Evolutionary conservation across 495 filamentous ascomycete species (phyloP).

Genomic region (Cairneyella variabilis): DNA sequence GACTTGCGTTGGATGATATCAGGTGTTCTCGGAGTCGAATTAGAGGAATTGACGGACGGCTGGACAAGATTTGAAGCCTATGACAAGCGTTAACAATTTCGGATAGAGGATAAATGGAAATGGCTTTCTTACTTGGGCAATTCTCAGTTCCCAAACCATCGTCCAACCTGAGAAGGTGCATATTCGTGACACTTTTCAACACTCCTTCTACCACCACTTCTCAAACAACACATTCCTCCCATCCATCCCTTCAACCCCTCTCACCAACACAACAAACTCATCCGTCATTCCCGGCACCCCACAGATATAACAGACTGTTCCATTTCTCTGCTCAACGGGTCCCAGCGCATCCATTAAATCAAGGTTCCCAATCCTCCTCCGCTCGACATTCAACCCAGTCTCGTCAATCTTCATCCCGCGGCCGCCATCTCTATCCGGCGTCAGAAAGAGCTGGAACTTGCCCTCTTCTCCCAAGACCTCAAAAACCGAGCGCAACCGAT

Average conservation of each 20-base stretch:
- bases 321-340: conserved; percentile 34
- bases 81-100: not conserved
- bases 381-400: conserved; percentile 31
- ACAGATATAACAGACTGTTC: conserved; percentile 71
- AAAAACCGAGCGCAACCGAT: conserved; percentile 36
- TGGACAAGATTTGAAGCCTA: not conserved
- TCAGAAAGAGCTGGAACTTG: conserved; percentile 23
- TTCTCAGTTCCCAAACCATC: not conserved
- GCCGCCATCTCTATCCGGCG: conserved; percentile 10
- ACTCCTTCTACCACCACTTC: conserved; percentile 72
- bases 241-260: conserved; percentile 48
- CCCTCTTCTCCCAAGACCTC: conserved; percentile 13
- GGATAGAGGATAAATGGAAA: not conserved
- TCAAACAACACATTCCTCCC: conserved; percentile 65
- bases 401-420: not conserved
- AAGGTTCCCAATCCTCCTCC: conserved; percentile 43
- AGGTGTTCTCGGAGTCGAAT: not conserved
- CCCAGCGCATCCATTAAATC: conserved; percentile 51
- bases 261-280: conserved; percentile 58
- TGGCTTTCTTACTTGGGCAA: not conserved
- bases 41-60: not conserved
- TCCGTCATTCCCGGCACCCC: conserved; percentile 80
- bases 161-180: not conserved
- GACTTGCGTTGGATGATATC: not conserved
- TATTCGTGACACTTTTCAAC: not conserved